Conservation (phyloP, 1,139 yeast genomes). For the Pichia sp. region DNA sequence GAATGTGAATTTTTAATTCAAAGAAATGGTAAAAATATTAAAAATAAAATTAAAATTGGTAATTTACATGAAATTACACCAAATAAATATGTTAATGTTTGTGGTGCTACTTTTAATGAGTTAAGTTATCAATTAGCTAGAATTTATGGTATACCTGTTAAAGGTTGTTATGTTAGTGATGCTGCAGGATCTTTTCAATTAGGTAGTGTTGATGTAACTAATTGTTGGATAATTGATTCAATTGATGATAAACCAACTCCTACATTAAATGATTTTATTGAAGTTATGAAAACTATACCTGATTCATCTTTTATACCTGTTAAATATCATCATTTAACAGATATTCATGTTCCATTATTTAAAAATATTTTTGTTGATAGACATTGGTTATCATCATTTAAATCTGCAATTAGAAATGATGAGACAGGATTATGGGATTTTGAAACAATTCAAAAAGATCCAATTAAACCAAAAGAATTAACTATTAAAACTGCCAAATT, state of each 20-base stretch:
- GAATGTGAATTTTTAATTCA: constrained; percentile 57
- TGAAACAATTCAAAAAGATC: constrained; percentile 54
- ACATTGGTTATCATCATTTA: constrained; percentile 75
- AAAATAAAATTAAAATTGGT: constrained; percentile 51
- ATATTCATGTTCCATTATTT: constrained; percentile 66
- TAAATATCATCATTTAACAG: constrained; percentile 72
- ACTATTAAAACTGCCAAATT: constrained; percentile 61
- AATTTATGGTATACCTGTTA: constrained; percentile 73
- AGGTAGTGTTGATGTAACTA: constrained; percentile 47
- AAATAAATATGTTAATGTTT: constrained; percentile 68
- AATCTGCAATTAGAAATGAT: constrained; percentile 73
- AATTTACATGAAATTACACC: constrained; percentile 83
- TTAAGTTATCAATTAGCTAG: constrained; percentile 87
- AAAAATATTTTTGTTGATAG: constrained; percentile 68
- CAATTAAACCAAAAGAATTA: constrained; percentile 36
- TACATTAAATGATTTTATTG: constrained; percentile 65
- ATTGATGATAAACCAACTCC: constrained; percentile 72
- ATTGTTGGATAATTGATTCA: constrained; percentile 73
- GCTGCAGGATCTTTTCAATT: constrained; percentile 75
- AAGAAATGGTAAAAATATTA: constrained; percentile 63
- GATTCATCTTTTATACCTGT: constrained; percentile 70
- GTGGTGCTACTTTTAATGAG: constrained; percentile 83
- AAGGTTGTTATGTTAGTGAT: constrained; percentile 74
- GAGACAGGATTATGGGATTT: constrained; percentile 85
- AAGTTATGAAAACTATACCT: constrained; percentile 72